Evolutionary conservation across 345 rosid species (phyloP), one percentile per base, ranked within the genome.

Genomic region (Toxicodendron radicans): DNA sequence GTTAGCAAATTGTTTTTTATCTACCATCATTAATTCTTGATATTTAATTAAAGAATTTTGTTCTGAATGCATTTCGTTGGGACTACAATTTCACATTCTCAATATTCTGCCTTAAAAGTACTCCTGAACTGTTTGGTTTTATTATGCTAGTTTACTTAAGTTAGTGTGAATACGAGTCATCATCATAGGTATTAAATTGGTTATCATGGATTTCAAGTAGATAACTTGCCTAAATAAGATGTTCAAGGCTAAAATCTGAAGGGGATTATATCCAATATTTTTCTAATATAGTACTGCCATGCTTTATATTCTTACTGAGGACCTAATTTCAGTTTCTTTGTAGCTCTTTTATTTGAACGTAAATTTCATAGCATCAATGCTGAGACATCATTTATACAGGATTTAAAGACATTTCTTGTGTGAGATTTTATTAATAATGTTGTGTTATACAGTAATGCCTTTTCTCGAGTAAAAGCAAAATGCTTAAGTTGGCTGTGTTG

Each of bases 391-490:
- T 66, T 46, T 23, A 2, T 4, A 5, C 9, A 7, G 43, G 43
- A 7, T 38, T 38, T 38, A n/a, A n/a, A n/a, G n/a, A n/a, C n/a
- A n/a, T 14, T 48, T 17, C 5, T 7, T 56, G 33, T 13, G 32
- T 68, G 20, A 35, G 17, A 17, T 52, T 51, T 30, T 11, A 10
- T 53, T 56, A 0, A 16, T 7, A 3, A 54, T 30, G 54, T 33
- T 57, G 16, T 70, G 5, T 57, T 70, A 8, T 56, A 33, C 21
- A 21, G 64, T 38, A 70, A 41, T 45, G 8, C 13, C 24, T 70
- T 41, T 57, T 70, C 73, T 70, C 21, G 56, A 59, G 20, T 72
- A 27, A 48, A 60, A 46, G 67, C 14, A 20, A 57, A 57, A 21
- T 13, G 30, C 16, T 57, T 70, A 67, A 4, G 32, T 8, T 4